Conservation (phyloP, 257 asterid species). For the Schizonepeta tenuifolia region DNA sequence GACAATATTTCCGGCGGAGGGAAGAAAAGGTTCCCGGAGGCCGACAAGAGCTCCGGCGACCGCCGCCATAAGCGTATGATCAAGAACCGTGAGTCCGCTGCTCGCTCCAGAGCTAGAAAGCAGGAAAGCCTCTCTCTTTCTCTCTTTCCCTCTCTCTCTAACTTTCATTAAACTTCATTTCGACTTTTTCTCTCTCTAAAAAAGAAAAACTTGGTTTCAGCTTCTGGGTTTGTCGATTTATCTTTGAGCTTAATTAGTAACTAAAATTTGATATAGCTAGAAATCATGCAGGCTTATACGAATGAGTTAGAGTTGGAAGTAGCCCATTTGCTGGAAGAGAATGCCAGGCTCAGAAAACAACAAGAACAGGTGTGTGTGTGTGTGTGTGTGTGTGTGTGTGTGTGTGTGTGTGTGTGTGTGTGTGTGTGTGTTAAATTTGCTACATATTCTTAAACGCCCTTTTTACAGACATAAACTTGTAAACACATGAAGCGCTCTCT, state of each 20-base stretch:
- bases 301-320: slow-evolving; percentile 67
- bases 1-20: slow-evolving; percentile 12
- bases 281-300: slow-evolving; percentile 72
- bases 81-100: slow-evolving; percentile 88
- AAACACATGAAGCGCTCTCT: not conserved
- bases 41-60: slow-evolving; percentile 44
- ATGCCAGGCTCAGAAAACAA: slow-evolving; percentile 66
- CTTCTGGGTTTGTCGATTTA: not conserved
- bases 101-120: slow-evolving; percentile 79
- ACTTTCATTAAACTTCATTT: not conserved
- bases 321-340: slow-evolving; percentile 62
- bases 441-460: not conserved
- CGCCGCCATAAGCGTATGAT: slow-evolving; percentile 74
- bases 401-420: slow-evolving; percentile 30
- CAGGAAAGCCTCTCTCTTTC: slow-evolving; percentile 52
- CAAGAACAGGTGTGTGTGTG: slow-evolving; percentile 55
- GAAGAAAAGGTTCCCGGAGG: slow-evolving; percentile 47
- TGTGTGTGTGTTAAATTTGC: not conserved
- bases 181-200: not conserved
- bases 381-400: not conserved
- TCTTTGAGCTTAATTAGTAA: too few relatives aligned
- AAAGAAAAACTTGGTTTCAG: too few relatives aligned
- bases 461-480: not conserved
- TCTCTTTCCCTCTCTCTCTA: slow-evolving; percentile 2
- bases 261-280: not conserved